A percentile compares a stretch with the other conserved stretches of the same genome.
These are phyloP conservation scores for Monosporozyma aerobia DNA, from an alignment of 805 yeast species.

Conservation along the genomic window DNA sequence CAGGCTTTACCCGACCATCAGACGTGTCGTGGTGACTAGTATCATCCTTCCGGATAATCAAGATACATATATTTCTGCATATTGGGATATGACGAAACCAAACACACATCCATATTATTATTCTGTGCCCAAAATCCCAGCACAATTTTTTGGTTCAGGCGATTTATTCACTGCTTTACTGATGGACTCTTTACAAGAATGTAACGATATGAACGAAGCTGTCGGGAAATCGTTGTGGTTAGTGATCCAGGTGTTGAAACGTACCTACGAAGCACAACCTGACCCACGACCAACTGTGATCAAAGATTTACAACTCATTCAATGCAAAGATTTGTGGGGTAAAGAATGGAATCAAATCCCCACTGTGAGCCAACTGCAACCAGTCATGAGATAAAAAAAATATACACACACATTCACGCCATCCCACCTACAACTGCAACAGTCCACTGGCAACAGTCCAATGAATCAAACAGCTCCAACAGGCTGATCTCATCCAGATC, in stretches of 20 bases:
- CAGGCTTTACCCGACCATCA: conserved; percentile 35
- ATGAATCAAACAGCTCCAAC: too few relatives aligned
- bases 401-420: too few relatives aligned
- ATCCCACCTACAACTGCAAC: too few relatives aligned
- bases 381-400: too few relatives aligned
- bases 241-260: conserved; percentile 35
- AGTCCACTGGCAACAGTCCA: too few relatives aligned
- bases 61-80: conserved; percentile 5
- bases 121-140: conserved; percentile 34
- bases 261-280: conserved; percentile 30
- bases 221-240: conserved; percentile 33
- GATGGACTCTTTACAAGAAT: conserved; percentile 39
- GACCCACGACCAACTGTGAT: conserved; percentile 10
- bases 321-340: conserved; percentile 29
- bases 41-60: conserved; percentile 23
- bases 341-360: background rate
- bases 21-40: conserved; percentile 52
- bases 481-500: too few relatives aligned
- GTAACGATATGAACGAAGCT: conserved; percentile 18
- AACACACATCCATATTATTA: background rate
- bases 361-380: background rate
- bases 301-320: conserved; percentile 38
- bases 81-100: background rate
- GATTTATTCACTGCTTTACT: conserved; percentile 60
- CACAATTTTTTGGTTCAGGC: conserved; percentile 66